phyloP scores from a whole-genome alignment of 805 yeast species.

The Isabelozyma heimii region DNA sequence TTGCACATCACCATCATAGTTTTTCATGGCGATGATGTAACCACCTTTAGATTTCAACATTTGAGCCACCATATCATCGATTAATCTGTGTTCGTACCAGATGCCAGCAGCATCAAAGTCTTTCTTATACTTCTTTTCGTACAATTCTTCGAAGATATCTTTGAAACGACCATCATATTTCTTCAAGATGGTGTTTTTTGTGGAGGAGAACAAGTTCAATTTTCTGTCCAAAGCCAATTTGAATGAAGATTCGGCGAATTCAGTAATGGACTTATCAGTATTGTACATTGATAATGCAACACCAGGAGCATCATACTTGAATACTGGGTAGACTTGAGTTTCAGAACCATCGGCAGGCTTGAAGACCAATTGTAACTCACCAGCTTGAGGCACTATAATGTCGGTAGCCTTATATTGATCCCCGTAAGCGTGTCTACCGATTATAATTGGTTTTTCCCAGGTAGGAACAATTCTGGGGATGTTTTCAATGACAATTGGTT shows the following conservation, averaged over 20 bases:
- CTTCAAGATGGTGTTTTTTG: constrained; percentile 93
- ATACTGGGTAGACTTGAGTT: constrained; percentile 58
- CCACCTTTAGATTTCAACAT: constrained; percentile 97
- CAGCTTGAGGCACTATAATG: constrained; percentile 73
- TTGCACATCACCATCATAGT: constrained; percentile 97
- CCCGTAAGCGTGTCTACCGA: constrained; percentile 97
- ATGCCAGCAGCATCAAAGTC: constrained; percentile 78
- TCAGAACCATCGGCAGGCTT: constrained; percentile 66
- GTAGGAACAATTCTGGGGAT: constrained; percentile 87
- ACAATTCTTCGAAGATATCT: constrained; percentile 84
- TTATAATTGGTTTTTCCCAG: constrained; percentile 94
- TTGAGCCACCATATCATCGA: constrained; percentile 99
- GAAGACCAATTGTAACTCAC: constrained; percentile 73
- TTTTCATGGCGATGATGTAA: constrained; percentile 91
- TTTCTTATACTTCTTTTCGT: constrained; percentile 63
- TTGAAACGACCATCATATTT: constrained; percentile 93
- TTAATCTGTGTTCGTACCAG: constrained; percentile 95
- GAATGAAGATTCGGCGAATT: constrained; percentile 92
- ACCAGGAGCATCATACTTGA: constrained; percentile 66
- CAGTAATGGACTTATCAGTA: constrained; percentile 85
- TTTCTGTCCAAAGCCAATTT: constrained; percentile 77
- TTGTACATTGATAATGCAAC: constrained; percentile 94
- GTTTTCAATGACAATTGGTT: constrained; percentile 86
- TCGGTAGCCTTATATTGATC: constrained; percentile 97
- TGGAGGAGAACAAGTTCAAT: constrained; percentile 79